Percentiles rank a stretch among this genome's conserved stretches.
phyloP scores from a whole-genome alignment of 1,284 basidiomycete species.

The Heterobasidion annosum region DNA sequence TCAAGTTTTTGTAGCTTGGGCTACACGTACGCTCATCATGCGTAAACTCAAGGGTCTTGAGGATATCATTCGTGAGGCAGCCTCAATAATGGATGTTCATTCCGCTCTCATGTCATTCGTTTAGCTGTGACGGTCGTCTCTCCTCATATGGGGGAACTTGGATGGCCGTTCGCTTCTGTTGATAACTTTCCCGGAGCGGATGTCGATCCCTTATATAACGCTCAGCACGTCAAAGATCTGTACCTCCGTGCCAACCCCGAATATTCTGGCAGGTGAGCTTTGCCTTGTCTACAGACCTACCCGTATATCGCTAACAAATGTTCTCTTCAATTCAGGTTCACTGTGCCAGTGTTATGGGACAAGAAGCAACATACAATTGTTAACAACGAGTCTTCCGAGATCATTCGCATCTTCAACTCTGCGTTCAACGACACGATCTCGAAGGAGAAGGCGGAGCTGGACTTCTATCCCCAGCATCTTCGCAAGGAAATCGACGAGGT shows the following conservation, averaged over 20 bases:
- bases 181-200: conserved; percentile 70
- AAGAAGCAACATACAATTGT: conserved; percentile 86
- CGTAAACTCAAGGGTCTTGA: conserved; percentile 91
- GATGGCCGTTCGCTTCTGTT: conserved; percentile 81
- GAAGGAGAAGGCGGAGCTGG: conserved; percentile 53
- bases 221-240: conserved; percentile 75
- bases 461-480: conserved; percentile 72
- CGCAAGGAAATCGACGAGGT: conserved; percentile 78
- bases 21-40: conserved; percentile 83
- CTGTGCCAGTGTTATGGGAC: conserved; percentile 95
- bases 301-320: neutral
- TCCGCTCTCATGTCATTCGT: neutral
- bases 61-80: conserved; percentile 60
- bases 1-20: conserved; percentile 61
- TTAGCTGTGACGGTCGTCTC: conserved; percentile 78
- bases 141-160: conserved; percentile 74
- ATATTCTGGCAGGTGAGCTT: conserved; percentile 74
- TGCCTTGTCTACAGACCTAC: conserved; percentile 36
- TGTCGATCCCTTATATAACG: conserved; percentile 60
- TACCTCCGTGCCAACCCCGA: conserved; percentile 73
- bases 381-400: conserved; percentile 92
- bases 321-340: conserved; percentile 40
- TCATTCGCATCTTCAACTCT: conserved; percentile 87
- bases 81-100: conserved; percentile 2
- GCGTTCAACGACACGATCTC: conserved; percentile 73